These are phyloP conservation scores for Dunaliella primolecta DNA, from an alignment of 139 green algal genomes.

Conservation along the genomic window DNA sequence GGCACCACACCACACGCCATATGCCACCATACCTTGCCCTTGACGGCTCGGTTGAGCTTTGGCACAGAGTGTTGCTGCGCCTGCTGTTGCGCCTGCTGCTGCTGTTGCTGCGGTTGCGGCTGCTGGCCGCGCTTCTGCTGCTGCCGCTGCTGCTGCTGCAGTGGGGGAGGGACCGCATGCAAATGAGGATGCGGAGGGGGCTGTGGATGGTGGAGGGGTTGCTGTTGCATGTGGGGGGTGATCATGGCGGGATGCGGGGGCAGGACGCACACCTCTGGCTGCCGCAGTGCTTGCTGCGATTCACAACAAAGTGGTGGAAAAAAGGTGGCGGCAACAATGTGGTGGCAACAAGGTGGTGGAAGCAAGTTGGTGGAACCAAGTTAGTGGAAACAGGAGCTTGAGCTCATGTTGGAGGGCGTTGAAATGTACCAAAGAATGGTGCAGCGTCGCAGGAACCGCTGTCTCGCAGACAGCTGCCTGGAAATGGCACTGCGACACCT, in stretches of 20 bases:
- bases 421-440: no score
- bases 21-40: background rate
- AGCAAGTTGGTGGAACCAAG: no score
- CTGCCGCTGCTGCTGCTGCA: background rate
- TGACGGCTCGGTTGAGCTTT: slow-evolving; percentile 5
- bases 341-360: no score
- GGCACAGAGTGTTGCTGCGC: background rate
- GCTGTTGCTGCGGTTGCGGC: background rate
- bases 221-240: background rate
- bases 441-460: no score
- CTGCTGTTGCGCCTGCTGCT: background rate
- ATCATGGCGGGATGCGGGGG: background rate
- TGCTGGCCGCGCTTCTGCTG: background rate
- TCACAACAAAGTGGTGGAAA: background rate
- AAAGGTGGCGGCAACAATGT: no score
- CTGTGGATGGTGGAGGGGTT: background rate
- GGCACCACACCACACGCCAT: no score
- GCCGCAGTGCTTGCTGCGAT: background rate
- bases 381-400: no score
- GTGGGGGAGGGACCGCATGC: no score
- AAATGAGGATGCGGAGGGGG: no score
- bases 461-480: no score
- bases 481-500: no score
- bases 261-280: background rate
- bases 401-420: no score